Evolutionary conservation across 306 rosid species (phyloP).

Genomic region (Alnus glutinosa): DNA sequence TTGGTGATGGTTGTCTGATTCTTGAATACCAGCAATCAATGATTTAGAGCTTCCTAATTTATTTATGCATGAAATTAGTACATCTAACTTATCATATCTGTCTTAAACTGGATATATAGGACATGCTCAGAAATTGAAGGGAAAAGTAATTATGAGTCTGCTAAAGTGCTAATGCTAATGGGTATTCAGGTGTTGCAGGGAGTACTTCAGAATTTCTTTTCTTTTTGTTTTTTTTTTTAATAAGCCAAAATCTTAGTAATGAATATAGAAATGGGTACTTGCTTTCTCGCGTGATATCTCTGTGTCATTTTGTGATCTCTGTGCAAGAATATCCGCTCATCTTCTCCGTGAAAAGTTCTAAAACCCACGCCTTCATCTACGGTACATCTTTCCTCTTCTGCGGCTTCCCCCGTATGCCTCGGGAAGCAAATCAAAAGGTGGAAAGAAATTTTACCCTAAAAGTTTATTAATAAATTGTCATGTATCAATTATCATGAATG

Average conservation of each 20-base stretch:
- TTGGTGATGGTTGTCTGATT: conserved; percentile 41
- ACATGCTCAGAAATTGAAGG: conserved; percentile 22
- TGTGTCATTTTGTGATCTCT: not conserved
- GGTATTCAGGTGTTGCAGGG: not conserved
- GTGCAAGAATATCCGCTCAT: too few species aligned
- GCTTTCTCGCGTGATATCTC: conserved; percentile 46
- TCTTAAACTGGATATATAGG: conserved; percentile 1
- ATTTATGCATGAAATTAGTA: conserved; percentile 39
- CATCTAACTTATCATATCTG: conserved; percentile 18
- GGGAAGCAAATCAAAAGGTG: too few species aligned
- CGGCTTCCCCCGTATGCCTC: too few species aligned
- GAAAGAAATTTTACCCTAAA: too few species aligned
- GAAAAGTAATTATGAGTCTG: conserved; percentile 7
- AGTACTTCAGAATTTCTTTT: not conserved
- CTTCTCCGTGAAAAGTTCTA: too few species aligned
- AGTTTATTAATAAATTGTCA: too few species aligned
- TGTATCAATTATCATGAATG: too few species aligned
- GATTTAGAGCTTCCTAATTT: conserved; percentile 40
- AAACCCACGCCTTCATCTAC: too few species aligned
- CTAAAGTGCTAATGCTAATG: not conserved
- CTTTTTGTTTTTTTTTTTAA: too few species aligned
- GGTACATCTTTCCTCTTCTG: too few species aligned
- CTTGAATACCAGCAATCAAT: conserved; percentile 42
- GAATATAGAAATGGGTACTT: not conserved
- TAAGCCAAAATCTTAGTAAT: not conserved